A percentile compares a stretch with the other conserved stretches of the same genome.
Conservation (phyloP, 2,329 filamentous ascomycete species). For the Aschersonia sp. region DNA sequence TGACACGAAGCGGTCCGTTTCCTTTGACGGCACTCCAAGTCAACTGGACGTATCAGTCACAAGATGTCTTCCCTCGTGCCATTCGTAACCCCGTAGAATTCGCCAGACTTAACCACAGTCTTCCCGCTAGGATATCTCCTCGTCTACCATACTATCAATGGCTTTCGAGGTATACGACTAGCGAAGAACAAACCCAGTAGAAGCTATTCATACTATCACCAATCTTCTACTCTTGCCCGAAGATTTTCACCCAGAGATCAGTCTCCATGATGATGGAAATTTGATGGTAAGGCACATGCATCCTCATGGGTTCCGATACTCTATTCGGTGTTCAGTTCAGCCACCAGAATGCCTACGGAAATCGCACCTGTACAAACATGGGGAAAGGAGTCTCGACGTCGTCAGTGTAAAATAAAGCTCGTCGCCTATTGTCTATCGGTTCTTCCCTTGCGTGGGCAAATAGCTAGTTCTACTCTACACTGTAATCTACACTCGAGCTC, state of each 20-base stretch:
- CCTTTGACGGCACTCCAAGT: too few relatives aligned
- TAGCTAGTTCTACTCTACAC: slow-evolving; percentile 6
- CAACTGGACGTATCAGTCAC: too few relatives aligned
- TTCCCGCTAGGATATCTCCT: slow-evolving; percentile 76
- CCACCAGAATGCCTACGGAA: background rate
- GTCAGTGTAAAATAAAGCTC: slow-evolving; percentile 1
- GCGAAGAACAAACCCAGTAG: slow-evolving; percentile 58
- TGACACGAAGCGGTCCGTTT: too few relatives aligned
- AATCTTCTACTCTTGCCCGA: slow-evolving; percentile 54
- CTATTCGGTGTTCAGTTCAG: background rate
- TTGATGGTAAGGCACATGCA: slow-evolving; percentile 73
- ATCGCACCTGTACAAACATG: background rate
- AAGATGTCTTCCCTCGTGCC: too few relatives aligned
- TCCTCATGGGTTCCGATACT: background rate
- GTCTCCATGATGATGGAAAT: slow-evolving; percentile 53
- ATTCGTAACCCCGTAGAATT: slow-evolving; percentile 6
- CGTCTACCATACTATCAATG: slow-evolving; percentile 57
- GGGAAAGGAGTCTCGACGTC: background rate
- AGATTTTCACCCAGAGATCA: slow-evolving; percentile 56
- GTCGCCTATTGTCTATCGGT: slow-evolving; percentile 6
- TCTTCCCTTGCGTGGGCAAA: slow-evolving; percentile 3
- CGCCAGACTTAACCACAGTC: background rate
- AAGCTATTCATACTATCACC: slow-evolving; percentile 29
- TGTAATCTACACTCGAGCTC: slow-evolving; percentile 4
- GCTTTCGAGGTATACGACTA: slow-evolving; percentile 87